Conservation (phyloP, 805 yeast species). For the Candida arabinofermentans region DNA sequence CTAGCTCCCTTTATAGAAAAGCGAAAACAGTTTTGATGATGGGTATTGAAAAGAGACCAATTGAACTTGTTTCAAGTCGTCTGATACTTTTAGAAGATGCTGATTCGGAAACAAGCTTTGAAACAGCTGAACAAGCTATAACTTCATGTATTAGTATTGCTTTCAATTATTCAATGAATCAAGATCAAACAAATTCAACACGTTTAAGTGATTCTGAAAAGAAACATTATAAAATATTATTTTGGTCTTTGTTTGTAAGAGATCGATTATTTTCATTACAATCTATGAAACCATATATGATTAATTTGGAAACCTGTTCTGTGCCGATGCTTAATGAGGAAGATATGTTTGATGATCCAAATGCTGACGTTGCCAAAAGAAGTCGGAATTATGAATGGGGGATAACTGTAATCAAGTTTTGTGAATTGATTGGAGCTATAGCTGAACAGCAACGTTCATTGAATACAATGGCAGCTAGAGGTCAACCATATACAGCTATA, state of each 20-base stretch:
- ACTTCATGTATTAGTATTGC: conserved; percentile 58
- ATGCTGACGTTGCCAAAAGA: not conserved
- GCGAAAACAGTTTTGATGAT: conserved; percentile 62
- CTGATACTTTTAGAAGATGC: conserved; percentile 41
- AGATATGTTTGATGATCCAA: conserved; percentile 29
- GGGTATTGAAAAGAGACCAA: conserved; percentile 58
- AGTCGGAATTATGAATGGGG: not conserved
- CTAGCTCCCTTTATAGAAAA: conserved; percentile 27
- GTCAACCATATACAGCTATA: not conserved
- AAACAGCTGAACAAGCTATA: conserved; percentile 66
- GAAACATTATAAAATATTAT: conserved; percentile 56
- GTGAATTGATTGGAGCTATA: conserved; percentile 8
- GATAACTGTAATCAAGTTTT: conserved; percentile 7
- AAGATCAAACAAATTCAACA: conserved; percentile 27
- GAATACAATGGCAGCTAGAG: not conserved
- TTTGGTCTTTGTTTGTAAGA: conserved; percentile 69
- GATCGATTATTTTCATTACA: conserved; percentile 53
- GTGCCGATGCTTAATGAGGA: conserved; percentile 40
- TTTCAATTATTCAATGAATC: conserved; percentile 37
- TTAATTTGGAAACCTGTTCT: conserved; percentile 52
- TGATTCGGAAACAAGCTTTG: conserved; percentile 27
- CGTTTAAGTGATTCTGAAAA: conserved; percentile 1
- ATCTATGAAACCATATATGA: conserved; percentile 65
- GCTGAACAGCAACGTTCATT: not conserved
- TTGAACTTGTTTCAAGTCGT: conserved; percentile 37